Base-by-base conservation (phyloP, 1,284 basidiomycete genomes). In the Phylloporus gajari region DNA sequence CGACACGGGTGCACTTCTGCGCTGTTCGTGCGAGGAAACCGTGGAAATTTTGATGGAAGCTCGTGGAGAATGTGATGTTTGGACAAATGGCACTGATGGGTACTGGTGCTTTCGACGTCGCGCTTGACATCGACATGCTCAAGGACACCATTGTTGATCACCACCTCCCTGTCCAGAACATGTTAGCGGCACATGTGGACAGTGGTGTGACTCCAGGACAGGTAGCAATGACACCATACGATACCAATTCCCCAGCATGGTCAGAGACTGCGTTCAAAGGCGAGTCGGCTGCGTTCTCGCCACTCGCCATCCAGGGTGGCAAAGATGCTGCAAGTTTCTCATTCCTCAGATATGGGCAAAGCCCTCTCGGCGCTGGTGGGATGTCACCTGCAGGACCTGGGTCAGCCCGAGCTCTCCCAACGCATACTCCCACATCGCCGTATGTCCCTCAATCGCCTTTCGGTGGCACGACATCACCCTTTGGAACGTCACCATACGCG, bases 11-110 rank as follows among this genome's bases (percentile, higher is more conserved):
- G 97, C 98, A 3, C 88, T 99, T 68, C 99, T 99, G 93, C 90
- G 98, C 65, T 99, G 97, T 85, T 99, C 98, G 6, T 99, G 99
- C 88, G 98, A 99, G 84, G 98, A 99, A 88, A 99, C 98, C 1
- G 98, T 99, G 74, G 98, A 99, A 84, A 98, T 99, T 77, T 85
- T 99, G 70, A 97, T 99, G 92, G 98, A 99, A 82, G 98, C 98
- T 99, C 32, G 97, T 97, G 15, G 97, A 99, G 88, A 99, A 99
- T 80, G 96, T 99, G 59, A 91, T 99, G 88, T 95, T 99, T 74
- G 98, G 98, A 27, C 98, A 99, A 85, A 95, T 99, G 91, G 98
- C 98, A 46, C 97, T 97, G 0, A 97, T 97, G 96, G 96, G 96
- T 67, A 97, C 96, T 0, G 96, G 96, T 21, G 91, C 96, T 11